These are phyloP conservation scores for Eucalyptus tenuipes DNA, from an alignment of 345 rosid species.

Conservation along the genomic window DNA sequence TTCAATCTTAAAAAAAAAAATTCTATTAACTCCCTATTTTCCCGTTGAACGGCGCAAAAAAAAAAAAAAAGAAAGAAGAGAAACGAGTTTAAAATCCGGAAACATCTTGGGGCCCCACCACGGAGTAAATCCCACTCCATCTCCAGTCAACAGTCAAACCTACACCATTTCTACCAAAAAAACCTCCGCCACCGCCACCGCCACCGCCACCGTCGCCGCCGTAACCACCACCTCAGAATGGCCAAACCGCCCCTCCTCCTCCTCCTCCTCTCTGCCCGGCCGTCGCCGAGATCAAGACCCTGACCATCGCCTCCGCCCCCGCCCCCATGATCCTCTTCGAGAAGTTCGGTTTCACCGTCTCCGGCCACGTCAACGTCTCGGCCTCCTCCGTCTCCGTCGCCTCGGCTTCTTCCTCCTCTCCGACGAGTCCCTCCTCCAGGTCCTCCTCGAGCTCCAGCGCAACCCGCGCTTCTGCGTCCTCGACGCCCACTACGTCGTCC, in stretches of 20 bases:
- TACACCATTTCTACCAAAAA: background rate
- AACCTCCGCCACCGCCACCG: background rate
- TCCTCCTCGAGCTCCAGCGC: constrained; percentile 76
- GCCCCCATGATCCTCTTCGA: constrained; percentile 85
- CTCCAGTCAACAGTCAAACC: background rate
- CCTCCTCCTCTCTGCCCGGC: constrained; percentile 10
- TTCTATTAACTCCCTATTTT: background rate
- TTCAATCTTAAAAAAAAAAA: background rate
- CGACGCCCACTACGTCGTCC: constrained; percentile 45
- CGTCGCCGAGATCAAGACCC: constrained; percentile 47
- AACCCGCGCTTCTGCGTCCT: constrained; percentile 72
- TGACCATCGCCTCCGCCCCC: constrained; percentile 36
- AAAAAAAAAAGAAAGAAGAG: fast-evolving
- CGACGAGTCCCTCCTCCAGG: constrained; percentile 76
- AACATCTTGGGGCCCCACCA: background rate
- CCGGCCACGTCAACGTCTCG: constrained; percentile 49
- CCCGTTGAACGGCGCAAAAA: background rate
- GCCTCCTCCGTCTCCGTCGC: constrained; percentile 56
- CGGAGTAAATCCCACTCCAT: background rate
- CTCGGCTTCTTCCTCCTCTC: constrained; percentile 91
- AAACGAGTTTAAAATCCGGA: background rate
- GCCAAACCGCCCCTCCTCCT: constrained; percentile 3
- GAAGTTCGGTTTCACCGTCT: constrained; percentile 79
- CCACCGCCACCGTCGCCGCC: background rate
- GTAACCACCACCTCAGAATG: constrained; percentile 8